These are phyloP conservation scores for Juncus inflexus DNA, from an alignment of 176 grass and related monocot species.

Conservation along the genomic window DNA sequence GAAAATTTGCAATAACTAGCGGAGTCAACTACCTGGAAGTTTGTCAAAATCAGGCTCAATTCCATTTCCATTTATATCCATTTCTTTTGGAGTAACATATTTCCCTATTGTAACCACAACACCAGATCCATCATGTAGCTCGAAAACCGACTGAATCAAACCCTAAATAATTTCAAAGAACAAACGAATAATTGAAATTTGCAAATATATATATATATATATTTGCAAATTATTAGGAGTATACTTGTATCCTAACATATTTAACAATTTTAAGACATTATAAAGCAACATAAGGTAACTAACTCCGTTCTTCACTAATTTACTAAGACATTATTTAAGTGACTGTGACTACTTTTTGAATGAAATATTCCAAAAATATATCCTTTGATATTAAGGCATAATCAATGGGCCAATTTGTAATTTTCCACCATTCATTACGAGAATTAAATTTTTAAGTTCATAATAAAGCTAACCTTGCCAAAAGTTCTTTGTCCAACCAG, in stretches of 20 bases:
- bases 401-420: no score
- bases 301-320: no score
- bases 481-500: constrained; percentile 81
- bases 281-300: not conserved
- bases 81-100: constrained; percentile 78
- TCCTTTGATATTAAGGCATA: no score
- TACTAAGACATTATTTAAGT: no score
- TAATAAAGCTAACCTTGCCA: constrained; percentile 63
- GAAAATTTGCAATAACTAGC: no score
- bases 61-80: constrained; percentile 96
- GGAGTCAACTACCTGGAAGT: constrained; percentile 52
- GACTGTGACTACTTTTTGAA: no score
- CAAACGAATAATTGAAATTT: constrained; percentile 17
- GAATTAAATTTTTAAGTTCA: no score
- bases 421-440: no score
- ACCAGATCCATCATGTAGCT: constrained; percentile 97
- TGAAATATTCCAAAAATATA: no score
- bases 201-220: constrained; percentile 12
- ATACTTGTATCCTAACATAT: not conserved
- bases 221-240: not conserved
- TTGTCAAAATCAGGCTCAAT: constrained; percentile 70
- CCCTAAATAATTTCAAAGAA: constrained; percentile 49
- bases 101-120: constrained; percentile 90
- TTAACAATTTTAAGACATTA: constrained; percentile 7
- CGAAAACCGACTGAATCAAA: constrained; percentile 93